Evolutionary conservation across 805 yeast species (phyloP).

Genomic region (Hanseniaspora lachancei): DNA sequence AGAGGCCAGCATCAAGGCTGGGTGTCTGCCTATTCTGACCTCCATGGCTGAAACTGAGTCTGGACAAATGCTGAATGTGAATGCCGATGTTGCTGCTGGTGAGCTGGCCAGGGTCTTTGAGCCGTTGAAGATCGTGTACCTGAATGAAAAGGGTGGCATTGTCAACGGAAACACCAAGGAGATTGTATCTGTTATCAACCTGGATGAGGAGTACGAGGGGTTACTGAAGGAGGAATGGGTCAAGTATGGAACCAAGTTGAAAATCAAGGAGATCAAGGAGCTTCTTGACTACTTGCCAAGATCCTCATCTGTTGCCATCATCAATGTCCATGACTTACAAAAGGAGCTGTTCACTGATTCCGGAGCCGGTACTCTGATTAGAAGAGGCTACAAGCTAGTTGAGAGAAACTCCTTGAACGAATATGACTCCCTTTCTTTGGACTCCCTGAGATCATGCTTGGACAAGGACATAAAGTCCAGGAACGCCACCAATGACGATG

Average conservation of each 20-base stretch:
- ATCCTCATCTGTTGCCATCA: slow-evolving; percentile 94
- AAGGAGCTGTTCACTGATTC: slow-evolving; percentile 96
- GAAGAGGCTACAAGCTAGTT: slow-evolving; percentile 87
- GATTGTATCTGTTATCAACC: slow-evolving; percentile 74
- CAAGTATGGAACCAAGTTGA: slow-evolving; percentile 93
- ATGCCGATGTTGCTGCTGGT: slow-evolving; percentile 98
- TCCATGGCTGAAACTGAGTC: slow-evolving; percentile 93
- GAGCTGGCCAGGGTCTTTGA: slow-evolving; percentile 93
- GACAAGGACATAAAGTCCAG: slow-evolving; percentile 51
- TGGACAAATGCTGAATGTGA: slow-evolving; percentile 92
- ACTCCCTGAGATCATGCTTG: slow-evolving; percentile 61
- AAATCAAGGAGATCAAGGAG: slow-evolving; percentile 92
- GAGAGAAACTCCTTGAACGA: slow-evolving; percentile 58
- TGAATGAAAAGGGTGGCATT: slow-evolving; percentile 96
- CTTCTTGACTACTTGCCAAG: slow-evolving; percentile 87
- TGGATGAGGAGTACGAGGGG: slow-evolving; percentile 91
- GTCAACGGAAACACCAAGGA: slow-evolving; percentile 85
- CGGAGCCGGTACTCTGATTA: slow-evolving; percentile 96
- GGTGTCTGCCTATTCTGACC: slow-evolving; percentile 91
- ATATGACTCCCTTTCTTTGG: slow-evolving; percentile 47
- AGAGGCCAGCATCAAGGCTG: slow-evolving; percentile 89
- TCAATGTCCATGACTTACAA: slow-evolving; percentile 86
- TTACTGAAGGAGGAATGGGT: slow-evolving; percentile 93
- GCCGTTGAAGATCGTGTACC: slow-evolving; percentile 89
- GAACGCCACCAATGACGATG: slow-evolving; percentile 15